Conservation (phyloP, 1,284 basidiomycete species). For the Chondrostereum purpureum region DNA sequence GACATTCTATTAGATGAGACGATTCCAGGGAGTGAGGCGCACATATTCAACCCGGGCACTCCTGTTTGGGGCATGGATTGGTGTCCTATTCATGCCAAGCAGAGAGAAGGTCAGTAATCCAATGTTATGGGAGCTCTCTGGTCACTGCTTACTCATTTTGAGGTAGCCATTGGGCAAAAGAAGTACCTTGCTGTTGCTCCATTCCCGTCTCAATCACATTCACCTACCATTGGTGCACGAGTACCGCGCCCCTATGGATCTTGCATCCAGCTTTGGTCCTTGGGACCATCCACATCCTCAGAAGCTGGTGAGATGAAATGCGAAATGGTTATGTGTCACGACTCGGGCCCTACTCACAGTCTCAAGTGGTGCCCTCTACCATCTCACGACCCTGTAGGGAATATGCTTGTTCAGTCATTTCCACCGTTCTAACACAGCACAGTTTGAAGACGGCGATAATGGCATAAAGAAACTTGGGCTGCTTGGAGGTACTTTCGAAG, state of each 20-base stretch:
- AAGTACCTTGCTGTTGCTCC: slow-evolving; percentile 84
- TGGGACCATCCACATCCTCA: slow-evolving; percentile 17
- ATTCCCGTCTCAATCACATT: slow-evolving; percentile 54
- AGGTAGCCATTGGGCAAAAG: slow-evolving; percentile 25
- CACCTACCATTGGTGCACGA: slow-evolving; percentile 53
- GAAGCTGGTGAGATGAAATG: slow-evolving; percentile 47
- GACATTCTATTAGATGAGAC: slow-evolving; percentile 31
- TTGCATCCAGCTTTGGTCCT: slow-evolving; percentile 71
- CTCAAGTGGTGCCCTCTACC: slow-evolving; percentile 88
- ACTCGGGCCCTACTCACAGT: slow-evolving; percentile 68
- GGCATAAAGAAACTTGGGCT: slow-evolving; percentile 69
- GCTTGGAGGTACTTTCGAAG: slow-evolving; percentile 75
- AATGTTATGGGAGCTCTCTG: background rate
- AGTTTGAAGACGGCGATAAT: background rate
- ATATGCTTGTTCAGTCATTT: no score
- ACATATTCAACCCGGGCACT: slow-evolving; percentile 18
- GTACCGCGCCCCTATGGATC: slow-evolving; percentile 43
- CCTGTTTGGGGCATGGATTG: slow-evolving; percentile 86
- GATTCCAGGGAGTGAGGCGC: slow-evolving; percentile 36
- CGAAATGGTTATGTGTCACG: slow-evolving; percentile 73
- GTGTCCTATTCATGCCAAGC: slow-evolving; percentile 72
- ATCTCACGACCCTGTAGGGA: slow-evolving; percentile 48
- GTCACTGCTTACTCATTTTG: background rate
- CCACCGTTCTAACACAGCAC: slow-evolving; percentile 8
- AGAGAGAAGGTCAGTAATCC: slow-evolving; percentile 49